A percentile compares a stretch with the other conserved stretches of the same genome.
phyloP scores from a whole-genome alignment of 495 filamentous ascomycete species.

The Paragyromitra xinjiangensis region DNA sequence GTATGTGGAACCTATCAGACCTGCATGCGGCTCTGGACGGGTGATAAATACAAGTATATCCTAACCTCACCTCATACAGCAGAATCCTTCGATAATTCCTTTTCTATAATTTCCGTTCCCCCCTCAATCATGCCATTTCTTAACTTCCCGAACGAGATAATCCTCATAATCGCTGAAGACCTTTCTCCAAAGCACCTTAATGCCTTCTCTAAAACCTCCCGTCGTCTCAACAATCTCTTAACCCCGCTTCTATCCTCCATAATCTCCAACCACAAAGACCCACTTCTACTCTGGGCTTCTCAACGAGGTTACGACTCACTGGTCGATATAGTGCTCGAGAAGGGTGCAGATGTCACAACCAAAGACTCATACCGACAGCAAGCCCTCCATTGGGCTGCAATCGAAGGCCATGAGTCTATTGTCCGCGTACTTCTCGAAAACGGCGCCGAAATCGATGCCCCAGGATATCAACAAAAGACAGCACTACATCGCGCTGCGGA shows the following conservation, averaged over 20 bases:
- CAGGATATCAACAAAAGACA: slow-evolving; percentile 11
- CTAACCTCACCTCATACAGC: slow-evolving; percentile 35
- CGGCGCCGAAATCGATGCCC: slow-evolving; percentile 5
- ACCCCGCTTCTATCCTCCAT: slow-evolving; percentile 20
- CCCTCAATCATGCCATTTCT: slow-evolving; percentile 18
- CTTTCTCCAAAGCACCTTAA: slow-evolving; percentile 21
- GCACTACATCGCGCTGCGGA: slow-evolving; percentile 39
- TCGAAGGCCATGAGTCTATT: slow-evolving; percentile 12
- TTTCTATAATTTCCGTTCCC: neutral
- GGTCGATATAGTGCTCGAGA: slow-evolving; percentile 20
- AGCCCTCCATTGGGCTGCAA: slow-evolving; percentile 36
- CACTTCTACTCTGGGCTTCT: slow-evolving; percentile 36
- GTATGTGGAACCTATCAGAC: neutral
- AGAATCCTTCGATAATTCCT: neutral
- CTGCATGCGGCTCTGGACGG: neutral
- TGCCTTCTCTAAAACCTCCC: slow-evolving; percentile 25
- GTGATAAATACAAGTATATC: neutral
- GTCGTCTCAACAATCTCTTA: slow-evolving; percentile 22
- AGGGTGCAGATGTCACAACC: slow-evolving; percentile 19
- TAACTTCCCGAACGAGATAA: slow-evolving; percentile 26
- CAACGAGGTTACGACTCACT: slow-evolving; percentile 9
- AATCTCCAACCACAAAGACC: slow-evolving; percentile 9
- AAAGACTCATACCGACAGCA: slow-evolving; percentile 27
- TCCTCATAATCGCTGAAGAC: slow-evolving; percentile 19
- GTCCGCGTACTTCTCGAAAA: slow-evolving; percentile 25